phyloP scores from a whole-genome alignment of 257 asterid species.

The Solanum tarapatanum region DNA sequence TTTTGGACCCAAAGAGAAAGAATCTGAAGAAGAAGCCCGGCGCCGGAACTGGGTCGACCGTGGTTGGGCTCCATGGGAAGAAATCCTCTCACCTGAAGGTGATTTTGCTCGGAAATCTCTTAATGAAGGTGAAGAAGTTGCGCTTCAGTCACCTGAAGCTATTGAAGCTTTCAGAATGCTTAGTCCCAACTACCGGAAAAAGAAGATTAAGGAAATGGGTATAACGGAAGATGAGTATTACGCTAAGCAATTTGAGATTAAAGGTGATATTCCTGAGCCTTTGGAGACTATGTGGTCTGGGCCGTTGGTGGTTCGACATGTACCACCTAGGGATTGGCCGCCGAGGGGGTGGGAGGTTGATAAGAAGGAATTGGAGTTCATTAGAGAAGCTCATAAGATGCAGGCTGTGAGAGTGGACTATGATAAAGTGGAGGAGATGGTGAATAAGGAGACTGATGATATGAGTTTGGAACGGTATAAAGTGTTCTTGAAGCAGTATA shows the following conservation, averaged over 20 bases:
- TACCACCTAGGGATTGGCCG: constrained; percentile 97
- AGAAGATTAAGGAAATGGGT: constrained; percentile 71
- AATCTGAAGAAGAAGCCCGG: constrained; percentile 86
- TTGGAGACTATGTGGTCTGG: constrained; percentile 67
- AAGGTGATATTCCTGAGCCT: constrained; percentile 77
- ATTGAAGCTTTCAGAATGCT: constrained; percentile 78
- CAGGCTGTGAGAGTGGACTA: constrained; percentile 36
- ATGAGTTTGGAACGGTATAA: constrained; percentile 72
- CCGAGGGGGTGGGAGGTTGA: constrained; percentile 92
- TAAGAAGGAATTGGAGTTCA: constrained; percentile 69
- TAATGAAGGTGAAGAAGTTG: constrained; percentile 92
- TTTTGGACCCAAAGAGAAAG: constrained; percentile 66
- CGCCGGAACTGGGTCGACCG: constrained; percentile 78
- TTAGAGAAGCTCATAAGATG: constrained; percentile 72
- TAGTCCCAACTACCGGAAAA: constrained; percentile 51
- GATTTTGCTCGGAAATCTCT: constrained; percentile 74
- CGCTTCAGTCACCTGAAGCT: constrained; percentile 74
- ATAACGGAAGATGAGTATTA: constrained; percentile 72
- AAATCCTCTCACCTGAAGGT: constrained; percentile 84
- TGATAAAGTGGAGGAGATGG: constrained; percentile 51
- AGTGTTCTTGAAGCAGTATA: constrained; percentile 75
- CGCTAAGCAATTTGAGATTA: constrained; percentile 83
- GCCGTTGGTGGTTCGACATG: constrained; percentile 57
- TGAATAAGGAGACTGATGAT: constrained; percentile 28
- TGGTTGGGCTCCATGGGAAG: constrained; percentile 99